These are phyloP conservation scores for Chenopodium formosanum DNA, from an alignment of 148 eudicot species.

Conservation along the genomic window DNA sequence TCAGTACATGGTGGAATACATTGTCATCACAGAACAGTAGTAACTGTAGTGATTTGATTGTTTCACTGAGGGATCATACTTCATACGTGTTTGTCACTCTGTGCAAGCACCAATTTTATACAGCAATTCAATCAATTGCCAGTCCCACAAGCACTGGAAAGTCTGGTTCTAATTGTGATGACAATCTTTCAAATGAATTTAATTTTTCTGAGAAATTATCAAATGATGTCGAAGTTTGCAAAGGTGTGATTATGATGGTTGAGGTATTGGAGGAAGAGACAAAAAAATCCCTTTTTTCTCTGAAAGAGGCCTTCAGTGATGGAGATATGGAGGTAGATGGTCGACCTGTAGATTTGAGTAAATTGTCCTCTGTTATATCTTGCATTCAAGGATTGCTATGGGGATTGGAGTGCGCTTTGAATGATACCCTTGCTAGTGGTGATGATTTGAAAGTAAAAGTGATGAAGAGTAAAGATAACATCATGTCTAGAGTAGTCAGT, in stretches of 20 bases:
- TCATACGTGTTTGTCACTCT: conserved; percentile 55
- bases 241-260: conserved; percentile 39
- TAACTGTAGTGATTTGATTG: conserved; percentile 36
- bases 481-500: conserved; percentile 38
- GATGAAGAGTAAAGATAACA: conserved; percentile 35
- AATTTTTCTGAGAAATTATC: conserved; percentile 21
- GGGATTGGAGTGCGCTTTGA: conserved; percentile 65
- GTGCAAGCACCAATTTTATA: conserved; percentile 49
- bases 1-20: conserved; percentile 32
- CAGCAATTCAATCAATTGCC: conserved; percentile 31
- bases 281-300: conserved; percentile 22
- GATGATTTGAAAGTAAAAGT: conserved; percentile 35
- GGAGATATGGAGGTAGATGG: conserved; percentile 17
- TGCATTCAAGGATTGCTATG: conserved; percentile 68
- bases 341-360: conserved; percentile 34
- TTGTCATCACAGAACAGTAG: conserved; percentile 34
- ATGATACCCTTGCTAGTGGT: conserved; percentile 29
- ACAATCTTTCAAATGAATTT: conserved; percentile 14
- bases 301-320: conserved; percentile 26
- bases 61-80: conserved; percentile 80
- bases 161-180: conserved; percentile 17
- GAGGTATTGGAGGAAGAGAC: conserved; percentile 50
- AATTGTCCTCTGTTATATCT: conserved; percentile 47
- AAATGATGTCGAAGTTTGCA: conserved; percentile 33
- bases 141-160: conserved; percentile 20